Percentiles rank a stretch among this genome's conserved stretches.
These are phyloP conservation scores for Debaryomyces robertsiae DNA, from an alignment of 1,139 yeast species.

Conservation along the genomic window DNA sequence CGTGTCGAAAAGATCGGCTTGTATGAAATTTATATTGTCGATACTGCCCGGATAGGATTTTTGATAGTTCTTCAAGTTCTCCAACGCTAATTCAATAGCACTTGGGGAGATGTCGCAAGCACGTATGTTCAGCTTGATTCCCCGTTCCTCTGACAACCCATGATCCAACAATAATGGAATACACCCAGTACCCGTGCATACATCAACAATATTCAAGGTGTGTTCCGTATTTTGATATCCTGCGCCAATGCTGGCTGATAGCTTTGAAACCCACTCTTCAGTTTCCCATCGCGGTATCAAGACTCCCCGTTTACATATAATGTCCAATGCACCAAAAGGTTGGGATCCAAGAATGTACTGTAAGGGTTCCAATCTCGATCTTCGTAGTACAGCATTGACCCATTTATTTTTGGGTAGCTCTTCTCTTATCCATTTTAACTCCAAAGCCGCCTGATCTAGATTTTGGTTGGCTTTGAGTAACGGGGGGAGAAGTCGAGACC, in stretches of 20 bases:
- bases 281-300: slow-evolving; percentile 95
- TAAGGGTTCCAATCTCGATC: slow-evolving; percentile 61
- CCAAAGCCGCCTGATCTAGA: slow-evolving; percentile 36
- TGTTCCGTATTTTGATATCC: background rate
- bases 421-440: slow-evolving; percentile 42
- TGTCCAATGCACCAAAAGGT: slow-evolving; percentile 75
- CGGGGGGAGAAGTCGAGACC: slow-evolving; percentile 34
- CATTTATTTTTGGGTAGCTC: slow-evolving; percentile 42
- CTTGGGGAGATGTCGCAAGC: slow-evolving; percentile 63
- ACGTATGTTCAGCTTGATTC: slow-evolving; percentile 24
- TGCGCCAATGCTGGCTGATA: slow-evolving; percentile 33
- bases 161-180: slow-evolving; percentile 57
- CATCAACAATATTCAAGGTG: slow-evolving; percentile 53
- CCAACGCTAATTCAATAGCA: slow-evolving; percentile 54
- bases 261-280: slow-evolving; percentile 76
- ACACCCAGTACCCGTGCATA: slow-evolving; percentile 93
- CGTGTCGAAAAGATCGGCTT: slow-evolving; percentile 5
- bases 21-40: background rate
- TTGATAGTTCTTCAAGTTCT: slow-evolving; percentile 37
- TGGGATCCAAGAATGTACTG: slow-evolving; percentile 85
- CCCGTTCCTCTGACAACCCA: slow-evolving; percentile 25
- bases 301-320: slow-evolving; percentile 64
- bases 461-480: slow-evolving; percentile 34
- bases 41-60: slow-evolving; percentile 12
- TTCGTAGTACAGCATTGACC: slow-evolving; percentile 34